Conservation (phyloP, 2,329 filamentous ascomycete species). For the Pseudocercospora pini-densiflorae region DNA sequence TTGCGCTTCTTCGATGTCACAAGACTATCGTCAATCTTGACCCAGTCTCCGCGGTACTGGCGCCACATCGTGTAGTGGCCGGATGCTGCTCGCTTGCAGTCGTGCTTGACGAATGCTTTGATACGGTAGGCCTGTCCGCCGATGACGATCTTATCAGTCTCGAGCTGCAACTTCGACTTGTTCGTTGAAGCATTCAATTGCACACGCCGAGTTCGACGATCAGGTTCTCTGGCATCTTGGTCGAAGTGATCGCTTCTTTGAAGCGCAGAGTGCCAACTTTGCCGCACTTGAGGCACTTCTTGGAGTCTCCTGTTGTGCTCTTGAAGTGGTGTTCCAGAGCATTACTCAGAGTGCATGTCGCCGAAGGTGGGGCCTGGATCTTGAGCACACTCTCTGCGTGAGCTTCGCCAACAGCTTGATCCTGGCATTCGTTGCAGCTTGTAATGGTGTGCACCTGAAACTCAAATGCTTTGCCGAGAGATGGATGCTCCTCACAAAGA, state of each 20-base stretch:
- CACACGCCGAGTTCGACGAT: not conserved
- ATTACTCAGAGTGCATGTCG: too few species aligned
- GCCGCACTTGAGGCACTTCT: too few species aligned
- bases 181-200: not conserved
- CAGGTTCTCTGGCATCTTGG: too few species aligned
- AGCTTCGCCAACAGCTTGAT: not conserved
- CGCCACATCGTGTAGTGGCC: conserved; percentile 5
- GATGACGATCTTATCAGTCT: not conserved
- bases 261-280: too few species aligned
- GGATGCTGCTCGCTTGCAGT: not conserved
- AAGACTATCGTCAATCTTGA: conserved; percentile 5
- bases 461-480: conserved; percentile 14
- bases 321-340: too few species aligned
- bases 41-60: not conserved
- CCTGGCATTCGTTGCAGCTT: not conserved
- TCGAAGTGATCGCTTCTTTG: too few species aligned
- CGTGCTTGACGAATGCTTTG: not conserved
- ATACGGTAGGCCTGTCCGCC: not conserved
- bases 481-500: conserved; percentile 4
- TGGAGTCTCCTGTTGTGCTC: too few species aligned
- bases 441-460: not conserved
- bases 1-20: not conserved
- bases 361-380: not conserved
- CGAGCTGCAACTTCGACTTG: not conserved
- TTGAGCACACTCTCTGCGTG: not conserved